Evolutionary conservation across 257 asterid species (phyloP).

Genomic region (Primulina huaijiensis): DNA sequence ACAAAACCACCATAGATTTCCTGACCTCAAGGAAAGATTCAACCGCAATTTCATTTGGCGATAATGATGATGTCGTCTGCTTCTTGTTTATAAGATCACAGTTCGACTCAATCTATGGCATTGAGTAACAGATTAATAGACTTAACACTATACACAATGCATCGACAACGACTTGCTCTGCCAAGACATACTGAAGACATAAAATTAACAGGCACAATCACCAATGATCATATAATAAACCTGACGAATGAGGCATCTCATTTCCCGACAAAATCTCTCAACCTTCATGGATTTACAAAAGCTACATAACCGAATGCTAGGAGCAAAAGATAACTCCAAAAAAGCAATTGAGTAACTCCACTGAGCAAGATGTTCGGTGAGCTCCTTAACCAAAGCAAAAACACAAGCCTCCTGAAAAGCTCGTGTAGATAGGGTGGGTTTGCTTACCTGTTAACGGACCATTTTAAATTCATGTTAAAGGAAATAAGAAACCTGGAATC

Average conservation of each 20-base stretch:
- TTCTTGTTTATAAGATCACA: slow-evolving; percentile 69
- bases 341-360: slow-evolving; percentile 89
- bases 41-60: slow-evolving; percentile 75
- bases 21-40: slow-evolving; percentile 82
- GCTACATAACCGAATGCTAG: slow-evolving; percentile 63
- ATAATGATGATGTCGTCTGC: slow-evolving; percentile 56
- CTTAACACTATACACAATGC: slow-evolving; percentile 16
- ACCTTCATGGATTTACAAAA: slow-evolving; percentile 86
- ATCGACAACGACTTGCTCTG: not conserved
- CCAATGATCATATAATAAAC: slow-evolving; percentile 31
- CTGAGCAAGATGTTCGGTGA: slow-evolving; percentile 82
- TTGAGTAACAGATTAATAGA: too few species aligned
- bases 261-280: slow-evolving; percentile 81
- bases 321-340: slow-evolving; percentile 77
- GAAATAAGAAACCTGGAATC: not conserved
- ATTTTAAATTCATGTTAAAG: slow-evolving; percentile 19
- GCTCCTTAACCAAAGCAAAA: slow-evolving; percentile 77
- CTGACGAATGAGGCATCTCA: slow-evolving; percentile 68
- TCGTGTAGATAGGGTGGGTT: slow-evolving; percentile 70
- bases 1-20: slow-evolving; percentile 12
- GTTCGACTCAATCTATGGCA: slow-evolving; percentile 69
- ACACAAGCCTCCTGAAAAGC: slow-evolving; percentile 94
- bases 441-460: slow-evolving; percentile 59
- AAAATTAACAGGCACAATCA: slow-evolving; percentile 1
- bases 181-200: slow-evolving; percentile 10